These are phyloP conservation scores for Macroventuria anomochaeta DNA, from an alignment of 2,329 filamentous ascomycete species.

Conservation along the genomic window DNA sequence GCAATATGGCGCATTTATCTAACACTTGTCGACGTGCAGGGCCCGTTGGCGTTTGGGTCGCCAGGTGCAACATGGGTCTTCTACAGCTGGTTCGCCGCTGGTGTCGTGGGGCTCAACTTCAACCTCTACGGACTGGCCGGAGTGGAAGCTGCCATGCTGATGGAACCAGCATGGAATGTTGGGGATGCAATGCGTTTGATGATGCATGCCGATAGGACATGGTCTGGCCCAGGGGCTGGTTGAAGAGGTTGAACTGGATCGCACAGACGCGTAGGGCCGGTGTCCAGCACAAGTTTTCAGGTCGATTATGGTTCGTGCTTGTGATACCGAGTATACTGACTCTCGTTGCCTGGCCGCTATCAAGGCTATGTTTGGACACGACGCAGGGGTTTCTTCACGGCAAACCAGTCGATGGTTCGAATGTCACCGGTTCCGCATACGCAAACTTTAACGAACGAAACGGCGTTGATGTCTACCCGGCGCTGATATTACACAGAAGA, in stretches of 20 bases:
- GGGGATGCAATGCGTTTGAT: slow-evolving; percentile 14
- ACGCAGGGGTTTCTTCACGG: not conserved
- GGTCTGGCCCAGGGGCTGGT: slow-evolving; percentile 19
- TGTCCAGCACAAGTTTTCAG: not conserved
- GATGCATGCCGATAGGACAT: slow-evolving; percentile 20
- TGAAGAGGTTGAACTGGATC: slow-evolving; percentile 17
- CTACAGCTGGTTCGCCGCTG: slow-evolving; percentile 19
- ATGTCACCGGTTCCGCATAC: not conserved
- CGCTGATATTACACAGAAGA: not conserved
- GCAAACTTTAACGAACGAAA: slow-evolving; percentile 1
- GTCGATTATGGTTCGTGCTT: not conserved
- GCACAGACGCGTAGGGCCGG: not conserved
- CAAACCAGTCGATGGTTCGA: not conserved
- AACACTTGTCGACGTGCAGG: not conserved
- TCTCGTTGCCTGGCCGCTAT: not conserved
- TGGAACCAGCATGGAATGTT: slow-evolving; percentile 17
- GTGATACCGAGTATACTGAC: not conserved
- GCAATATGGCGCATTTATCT: slow-evolving; percentile 17
- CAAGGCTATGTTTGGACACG: not conserved
- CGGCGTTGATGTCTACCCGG: not conserved
- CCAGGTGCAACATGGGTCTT: slow-evolving; percentile 17
- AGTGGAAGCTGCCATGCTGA: slow-evolving; percentile 17
- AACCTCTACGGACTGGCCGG: slow-evolving; percentile 18
- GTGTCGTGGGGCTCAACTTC: slow-evolving; percentile 15
- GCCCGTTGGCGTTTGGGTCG: slow-evolving; percentile 2